Percentiles rank a stretch among this genome's conserved stretches.
Evolutionary conservation across 2,329 filamentous ascomycete species (phyloP).

Genomic region (Pestalotiopsis sp.): DNA sequence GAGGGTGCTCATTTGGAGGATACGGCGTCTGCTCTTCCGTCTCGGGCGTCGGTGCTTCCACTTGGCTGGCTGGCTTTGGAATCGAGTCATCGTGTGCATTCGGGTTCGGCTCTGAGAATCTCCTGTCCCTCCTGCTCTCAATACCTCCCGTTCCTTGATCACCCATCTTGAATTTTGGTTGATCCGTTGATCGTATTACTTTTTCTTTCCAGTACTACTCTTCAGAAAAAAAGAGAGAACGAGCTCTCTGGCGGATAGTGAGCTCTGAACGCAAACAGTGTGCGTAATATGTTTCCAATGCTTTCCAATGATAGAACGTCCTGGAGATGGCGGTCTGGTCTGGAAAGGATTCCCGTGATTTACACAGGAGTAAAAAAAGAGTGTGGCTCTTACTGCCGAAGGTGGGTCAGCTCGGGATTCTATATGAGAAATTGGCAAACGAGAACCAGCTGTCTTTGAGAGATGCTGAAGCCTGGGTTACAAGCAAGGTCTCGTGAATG

Average conservation of each 20-base stretch:
- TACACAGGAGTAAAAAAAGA: background rate
- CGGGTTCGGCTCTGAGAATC: conserved; percentile 31
- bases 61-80: conserved; percentile 26
- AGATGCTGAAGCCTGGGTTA: background rate
- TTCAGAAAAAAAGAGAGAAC: background rate
- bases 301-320: background rate
- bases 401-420: conserved; percentile 7
- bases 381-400: conserved; percentile 9
- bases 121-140: conserved; percentile 32
- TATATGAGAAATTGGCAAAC: conserved; percentile 12
- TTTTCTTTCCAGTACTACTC: background rate
- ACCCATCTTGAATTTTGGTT: conserved; percentile 25
- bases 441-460: conserved; percentile 3
- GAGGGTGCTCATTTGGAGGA: conserved; percentile 26
- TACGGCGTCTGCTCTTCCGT: conserved; percentile 25
- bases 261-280: background rate
- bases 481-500: conserved; percentile 23
- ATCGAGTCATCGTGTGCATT: conserved; percentile 33
- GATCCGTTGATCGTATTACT: background rate
- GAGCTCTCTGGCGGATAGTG: background rate
- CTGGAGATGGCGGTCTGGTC: background rate
- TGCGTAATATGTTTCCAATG: background rate
- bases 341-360: background rate
- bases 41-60: conserved; percentile 27
- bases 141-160: conserved; percentile 34